phyloP scores from a whole-genome alignment of 1,284 basidiomycete species.

The Ganoderma resinaceum region DNA sequence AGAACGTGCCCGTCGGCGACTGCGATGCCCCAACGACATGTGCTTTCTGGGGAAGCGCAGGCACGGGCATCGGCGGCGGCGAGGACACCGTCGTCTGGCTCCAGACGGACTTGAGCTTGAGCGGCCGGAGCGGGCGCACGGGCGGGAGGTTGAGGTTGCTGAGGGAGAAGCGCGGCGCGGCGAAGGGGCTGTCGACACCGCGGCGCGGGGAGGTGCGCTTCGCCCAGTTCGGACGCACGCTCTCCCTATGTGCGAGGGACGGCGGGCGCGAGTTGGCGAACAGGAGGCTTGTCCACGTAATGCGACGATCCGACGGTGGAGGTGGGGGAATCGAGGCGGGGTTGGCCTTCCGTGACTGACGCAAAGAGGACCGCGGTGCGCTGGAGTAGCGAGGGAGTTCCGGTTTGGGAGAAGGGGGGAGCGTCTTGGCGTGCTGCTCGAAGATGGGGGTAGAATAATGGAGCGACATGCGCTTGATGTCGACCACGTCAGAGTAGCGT shows the following conservation, averaged over 20 bases:
- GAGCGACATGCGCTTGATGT: constrained; percentile 27
- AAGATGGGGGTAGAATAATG: constrained; percentile 28
- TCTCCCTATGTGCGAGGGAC: constrained; percentile 30
- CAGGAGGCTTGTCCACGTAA: constrained; percentile 32
- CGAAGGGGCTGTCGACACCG: constrained; percentile 56
- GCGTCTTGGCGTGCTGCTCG: constrained; percentile 23
- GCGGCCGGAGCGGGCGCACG: constrained; percentile 24
- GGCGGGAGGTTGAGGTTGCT: constrained; percentile 21
- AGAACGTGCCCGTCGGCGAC: constrained; percentile 32
- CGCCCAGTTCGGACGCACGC: constrained; percentile 55
- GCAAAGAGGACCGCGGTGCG: constrained; percentile 23
- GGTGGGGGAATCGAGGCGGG: constrained; percentile 14
- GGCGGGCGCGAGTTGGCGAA: constrained; percentile 19
- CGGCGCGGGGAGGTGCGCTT: constrained; percentile 50
- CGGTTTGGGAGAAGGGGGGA: constrained; percentile 16
- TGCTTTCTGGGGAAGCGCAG: constrained; percentile 29
- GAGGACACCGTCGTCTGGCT: constrained; percentile 28
- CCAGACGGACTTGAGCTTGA: constrained; percentile 36
- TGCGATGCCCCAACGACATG: constrained; percentile 14
- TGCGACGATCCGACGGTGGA: constrained; percentile 15
- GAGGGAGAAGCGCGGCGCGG: constrained; percentile 17
- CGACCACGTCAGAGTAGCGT: constrained; percentile 12
- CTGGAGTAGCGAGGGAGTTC: constrained; percentile 17
- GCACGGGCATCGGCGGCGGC: constrained; percentile 15
- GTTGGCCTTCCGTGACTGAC: constrained; percentile 30